Percentiles rank a stretch among this genome's conserved stretches.
phyloP scores from a whole-genome alignment of 176 grass and related monocot species.

The Saccharum officinarum region DNA sequence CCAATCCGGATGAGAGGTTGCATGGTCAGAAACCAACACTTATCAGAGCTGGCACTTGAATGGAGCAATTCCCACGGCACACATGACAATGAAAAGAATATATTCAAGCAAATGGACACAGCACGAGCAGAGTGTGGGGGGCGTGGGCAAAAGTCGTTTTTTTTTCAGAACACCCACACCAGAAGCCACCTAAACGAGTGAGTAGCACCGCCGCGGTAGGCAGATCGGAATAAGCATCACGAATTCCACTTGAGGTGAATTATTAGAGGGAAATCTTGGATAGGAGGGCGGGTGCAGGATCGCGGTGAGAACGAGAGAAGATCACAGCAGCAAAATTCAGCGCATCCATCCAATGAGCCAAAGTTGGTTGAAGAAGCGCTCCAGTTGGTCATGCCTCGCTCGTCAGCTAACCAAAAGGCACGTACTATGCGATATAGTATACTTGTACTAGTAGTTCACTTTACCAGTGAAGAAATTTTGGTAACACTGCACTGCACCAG shows the following conservation, averaged over 20 bases:
- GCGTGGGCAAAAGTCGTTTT: not conserved
- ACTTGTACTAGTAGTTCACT: not conserved
- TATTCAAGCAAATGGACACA: slow-evolving; percentile 35
- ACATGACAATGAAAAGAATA: slow-evolving; percentile 35
- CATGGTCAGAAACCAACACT: slow-evolving; percentile 27
- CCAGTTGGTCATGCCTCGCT: not conserved
- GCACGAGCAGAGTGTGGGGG: not conserved
- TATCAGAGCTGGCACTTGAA: not conserved
- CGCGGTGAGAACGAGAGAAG: not conserved
- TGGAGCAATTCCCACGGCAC: slow-evolving; percentile 24
- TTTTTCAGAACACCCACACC: slow-evolving; percentile 26
- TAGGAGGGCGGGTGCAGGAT: not conserved
- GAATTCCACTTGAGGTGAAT: slow-evolving; percentile 15
- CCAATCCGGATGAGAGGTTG: slow-evolving; percentile 11
- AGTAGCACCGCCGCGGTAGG: slow-evolving; percentile 20
- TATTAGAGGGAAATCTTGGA: not conserved
- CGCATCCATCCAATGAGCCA: not conserved
- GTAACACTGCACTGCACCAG: not conserved
- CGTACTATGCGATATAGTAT: not conserved
- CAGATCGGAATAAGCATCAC: slow-evolving; percentile 24
- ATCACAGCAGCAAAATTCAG: not conserved
- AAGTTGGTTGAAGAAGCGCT: not conserved
- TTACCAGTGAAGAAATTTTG: not conserved
- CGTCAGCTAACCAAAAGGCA: not conserved
- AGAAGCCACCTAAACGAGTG: slow-evolving; percentile 40